A percentile compares a stretch with the other conserved stretches of the same genome.
Conservation (phyloP, 2,329 filamentous ascomycete genomes). For the Rhytidhysteron rufulum region DNA sequence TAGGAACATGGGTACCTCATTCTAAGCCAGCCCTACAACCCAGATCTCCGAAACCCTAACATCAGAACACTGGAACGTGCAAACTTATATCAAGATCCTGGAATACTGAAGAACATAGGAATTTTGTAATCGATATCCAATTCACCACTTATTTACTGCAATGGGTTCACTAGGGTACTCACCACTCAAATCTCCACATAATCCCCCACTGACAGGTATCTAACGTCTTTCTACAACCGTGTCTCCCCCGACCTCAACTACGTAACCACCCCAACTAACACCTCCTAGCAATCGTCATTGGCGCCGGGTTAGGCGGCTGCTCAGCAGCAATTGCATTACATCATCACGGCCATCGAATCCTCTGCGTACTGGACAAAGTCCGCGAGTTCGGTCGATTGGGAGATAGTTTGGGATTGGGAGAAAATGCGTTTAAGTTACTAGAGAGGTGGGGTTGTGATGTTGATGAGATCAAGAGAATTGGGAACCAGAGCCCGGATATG, state of each 20-base stretch:
- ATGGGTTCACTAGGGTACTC: slow-evolving; percentile 6
- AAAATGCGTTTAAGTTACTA: slow-evolving; percentile 47
- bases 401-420: slow-evolving; percentile 45
- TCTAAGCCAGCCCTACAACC: too few species aligned
- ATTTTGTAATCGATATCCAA: too few species aligned
- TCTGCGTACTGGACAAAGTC: slow-evolving; percentile 43
- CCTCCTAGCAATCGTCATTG: slow-evolving; percentile 46
- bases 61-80: too few species aligned
- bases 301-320: slow-evolving; percentile 49
- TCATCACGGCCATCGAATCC: slow-evolving; percentile 42
- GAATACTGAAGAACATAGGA: too few species aligned
- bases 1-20: too few species aligned
- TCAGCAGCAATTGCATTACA: slow-evolving; percentile 48
- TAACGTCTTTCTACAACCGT: too few species aligned
- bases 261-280: slow-evolving; percentile 5
- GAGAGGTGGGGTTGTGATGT: slow-evolving; percentile 42
- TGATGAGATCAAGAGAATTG: slow-evolving; percentile 40
- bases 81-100: too few species aligned
- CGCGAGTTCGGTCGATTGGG: slow-evolving; percentile 42
- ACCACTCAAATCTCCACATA: slow-evolving; percentile 9
- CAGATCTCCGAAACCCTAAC: too few species aligned
- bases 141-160: too few species aligned
- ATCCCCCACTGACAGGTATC: slow-evolving; percentile 16
- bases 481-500: slow-evolving; percentile 47
- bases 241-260: not conserved